Percentiles rank a stretch among this genome's conserved stretches.
phyloP scores from a whole-genome alignment of 139 green algal genomes.

The Picochlorum sp. region DNA sequence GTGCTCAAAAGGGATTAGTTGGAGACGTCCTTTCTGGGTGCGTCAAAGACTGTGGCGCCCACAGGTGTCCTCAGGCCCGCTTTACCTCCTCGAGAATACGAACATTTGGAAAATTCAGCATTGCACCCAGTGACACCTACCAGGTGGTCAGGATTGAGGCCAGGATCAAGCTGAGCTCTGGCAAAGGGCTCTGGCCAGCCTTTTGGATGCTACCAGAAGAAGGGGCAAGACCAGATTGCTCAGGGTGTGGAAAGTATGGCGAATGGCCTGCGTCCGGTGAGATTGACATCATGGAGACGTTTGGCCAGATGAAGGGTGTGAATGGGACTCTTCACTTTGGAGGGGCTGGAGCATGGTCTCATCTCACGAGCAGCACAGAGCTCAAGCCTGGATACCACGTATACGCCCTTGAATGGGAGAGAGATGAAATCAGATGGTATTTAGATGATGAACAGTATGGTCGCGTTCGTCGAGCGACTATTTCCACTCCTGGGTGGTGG shows the following conservation, averaged over 20 bases:
- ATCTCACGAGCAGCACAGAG: neutral
- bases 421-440: constrained; percentile 28
- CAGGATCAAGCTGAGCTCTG: constrained; percentile 14
- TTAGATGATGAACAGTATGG: constrained; percentile 23
- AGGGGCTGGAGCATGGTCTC: neutral
- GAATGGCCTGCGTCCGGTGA: constrained; percentile 24
- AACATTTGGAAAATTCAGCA: constrained; percentile 16
- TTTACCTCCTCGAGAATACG: constrained; percentile 9
- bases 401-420: constrained; percentile 24
- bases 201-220: constrained; percentile 28
- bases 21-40: neutral
- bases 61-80: neutral
- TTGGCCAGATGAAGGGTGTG: constrained; percentile 7
- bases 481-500: constrained; percentile 6
- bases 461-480: constrained; percentile 2
- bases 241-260: constrained; percentile 19
- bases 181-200: constrained; percentile 28
- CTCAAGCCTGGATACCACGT: constrained; percentile 22
- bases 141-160: constrained; percentile 8
- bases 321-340: constrained; percentile 24
- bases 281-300: constrained; percentile 36
- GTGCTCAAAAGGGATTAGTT: neutral
- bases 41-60: neutral
- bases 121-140: neutral
- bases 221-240: neutral